Conservation (phyloP, 2,329 filamentous ascomycete species). For the Catunica adiposa region DNA sequence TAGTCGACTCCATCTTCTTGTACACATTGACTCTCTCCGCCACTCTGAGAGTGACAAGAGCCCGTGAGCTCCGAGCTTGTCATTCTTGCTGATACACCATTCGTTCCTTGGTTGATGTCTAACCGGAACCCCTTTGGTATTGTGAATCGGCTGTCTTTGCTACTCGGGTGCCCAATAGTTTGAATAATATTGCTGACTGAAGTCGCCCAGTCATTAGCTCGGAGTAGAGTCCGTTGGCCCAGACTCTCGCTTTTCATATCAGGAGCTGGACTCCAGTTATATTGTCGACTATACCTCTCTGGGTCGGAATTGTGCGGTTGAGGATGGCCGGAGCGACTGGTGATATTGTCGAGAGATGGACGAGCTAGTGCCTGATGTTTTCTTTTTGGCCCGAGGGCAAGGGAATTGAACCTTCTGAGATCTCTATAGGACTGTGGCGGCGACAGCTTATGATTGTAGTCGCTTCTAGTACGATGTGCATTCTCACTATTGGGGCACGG, state of each 20-base stretch:
- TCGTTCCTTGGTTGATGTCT: background rate
- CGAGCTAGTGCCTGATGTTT: too few relatives aligned
- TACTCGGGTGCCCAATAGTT: background rate
- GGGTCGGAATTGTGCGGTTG: background rate
- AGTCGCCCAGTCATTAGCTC: background rate
- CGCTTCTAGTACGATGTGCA: background rate
- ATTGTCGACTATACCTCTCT: background rate
- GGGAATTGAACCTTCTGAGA: background rate
- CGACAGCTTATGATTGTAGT: background rate
- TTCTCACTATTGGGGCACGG: too few relatives aligned
- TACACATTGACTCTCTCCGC: background rate
- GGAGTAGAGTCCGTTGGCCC: background rate
- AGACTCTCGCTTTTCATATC: background rate
- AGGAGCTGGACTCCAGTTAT: background rate
- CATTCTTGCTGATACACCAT: too few relatives aligned
- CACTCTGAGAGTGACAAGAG: background rate
- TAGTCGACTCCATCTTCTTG: background rate
- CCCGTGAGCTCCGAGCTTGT: too few relatives aligned
- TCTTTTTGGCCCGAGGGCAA: too few relatives aligned
- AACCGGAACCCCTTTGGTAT: background rate
- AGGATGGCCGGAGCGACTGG: too few relatives aligned
- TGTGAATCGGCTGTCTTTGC: background rate
- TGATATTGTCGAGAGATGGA: too few relatives aligned
- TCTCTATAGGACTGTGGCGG: background rate
- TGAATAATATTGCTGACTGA: background rate